These are phyloP conservation scores for Auriscalpium microsporum DNA, from an alignment of 768 basidiomycete genomes.

Conservation along the genomic window DNA sequence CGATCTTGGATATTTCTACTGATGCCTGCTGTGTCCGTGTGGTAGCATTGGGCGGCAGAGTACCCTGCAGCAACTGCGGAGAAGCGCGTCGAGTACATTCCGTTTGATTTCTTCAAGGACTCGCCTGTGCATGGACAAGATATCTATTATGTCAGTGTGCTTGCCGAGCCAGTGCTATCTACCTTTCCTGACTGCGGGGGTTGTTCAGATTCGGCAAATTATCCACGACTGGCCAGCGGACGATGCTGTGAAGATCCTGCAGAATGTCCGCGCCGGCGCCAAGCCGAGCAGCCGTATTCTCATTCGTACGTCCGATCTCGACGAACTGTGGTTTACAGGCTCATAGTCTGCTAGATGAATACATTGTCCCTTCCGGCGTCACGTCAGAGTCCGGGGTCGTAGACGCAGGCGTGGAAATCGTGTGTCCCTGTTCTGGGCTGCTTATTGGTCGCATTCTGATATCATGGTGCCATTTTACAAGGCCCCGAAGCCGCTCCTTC, in stretches of 20 bases:
- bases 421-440: not conserved
- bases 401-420: not conserved
- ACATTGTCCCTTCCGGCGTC: not conserved
- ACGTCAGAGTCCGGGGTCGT: not conserved
- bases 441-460: not conserved
- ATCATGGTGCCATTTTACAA: not conserved
- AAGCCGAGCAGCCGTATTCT: constrained; percentile 23
- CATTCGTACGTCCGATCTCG: constrained; percentile 21
- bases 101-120: constrained; percentile 14
- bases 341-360: not conserved
- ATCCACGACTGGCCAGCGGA: constrained; percentile 31
- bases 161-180: not conserved
- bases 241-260: constrained; percentile 24
- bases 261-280: constrained; percentile 23
- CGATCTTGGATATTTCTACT: too few relatives aligned
- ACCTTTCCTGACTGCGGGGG: not conserved
- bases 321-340: not conserved
- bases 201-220: constrained; percentile 9
- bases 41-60: not conserved
- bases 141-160: not conserved
- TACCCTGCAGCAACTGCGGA: not conserved
- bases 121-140: constrained; percentile 13
- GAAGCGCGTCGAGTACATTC: not conserved
- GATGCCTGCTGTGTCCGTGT: too few relatives aligned
- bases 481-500: constrained; percentile 27